phyloP scores from a whole-genome alignment of 257 asterid species.

The Nicotiana obtusifolia region DNA sequence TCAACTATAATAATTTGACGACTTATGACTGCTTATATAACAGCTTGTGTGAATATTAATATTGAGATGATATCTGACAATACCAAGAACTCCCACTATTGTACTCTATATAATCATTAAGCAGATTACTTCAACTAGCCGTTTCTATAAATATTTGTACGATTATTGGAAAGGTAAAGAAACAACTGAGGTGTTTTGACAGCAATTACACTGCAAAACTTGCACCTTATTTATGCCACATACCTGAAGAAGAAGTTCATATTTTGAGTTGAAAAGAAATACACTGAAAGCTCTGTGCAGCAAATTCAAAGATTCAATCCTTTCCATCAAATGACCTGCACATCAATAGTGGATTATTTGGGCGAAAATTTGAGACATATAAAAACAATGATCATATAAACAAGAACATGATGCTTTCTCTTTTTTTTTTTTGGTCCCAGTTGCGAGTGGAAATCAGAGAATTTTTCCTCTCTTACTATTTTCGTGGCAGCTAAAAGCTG shows the following conservation, averaged over 20 bases:
- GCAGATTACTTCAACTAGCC: neutral
- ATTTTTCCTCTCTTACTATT: neutral
- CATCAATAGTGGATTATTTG: neutral
- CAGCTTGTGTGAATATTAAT: neutral
- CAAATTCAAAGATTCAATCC: conserved; percentile 65
- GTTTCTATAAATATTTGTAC: neutral
- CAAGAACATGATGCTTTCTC: neutral
- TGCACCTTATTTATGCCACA: neutral
- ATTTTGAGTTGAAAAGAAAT: conserved; percentile 81
- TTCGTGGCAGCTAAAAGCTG: neutral
- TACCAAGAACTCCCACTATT: neutral
- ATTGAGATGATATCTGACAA: neutral
- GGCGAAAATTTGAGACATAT: neutral
- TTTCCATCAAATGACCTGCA: conserved; percentile 95
- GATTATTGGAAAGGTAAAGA: neutral
- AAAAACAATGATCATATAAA: neutral
- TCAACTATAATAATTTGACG: neutral
- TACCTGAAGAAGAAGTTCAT: conserved; percentile 92
- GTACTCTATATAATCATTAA: neutral
- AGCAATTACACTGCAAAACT: neutral
- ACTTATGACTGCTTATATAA: neutral
- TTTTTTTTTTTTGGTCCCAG: neutral
- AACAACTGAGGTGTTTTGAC: neutral
- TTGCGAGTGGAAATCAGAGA: neutral
- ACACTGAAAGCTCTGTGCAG: conserved; percentile 97